phyloP scores from a whole-genome alignment of 2,329 filamentous ascomycete species.

The Ophidiomyces ophidiicola region DNA sequence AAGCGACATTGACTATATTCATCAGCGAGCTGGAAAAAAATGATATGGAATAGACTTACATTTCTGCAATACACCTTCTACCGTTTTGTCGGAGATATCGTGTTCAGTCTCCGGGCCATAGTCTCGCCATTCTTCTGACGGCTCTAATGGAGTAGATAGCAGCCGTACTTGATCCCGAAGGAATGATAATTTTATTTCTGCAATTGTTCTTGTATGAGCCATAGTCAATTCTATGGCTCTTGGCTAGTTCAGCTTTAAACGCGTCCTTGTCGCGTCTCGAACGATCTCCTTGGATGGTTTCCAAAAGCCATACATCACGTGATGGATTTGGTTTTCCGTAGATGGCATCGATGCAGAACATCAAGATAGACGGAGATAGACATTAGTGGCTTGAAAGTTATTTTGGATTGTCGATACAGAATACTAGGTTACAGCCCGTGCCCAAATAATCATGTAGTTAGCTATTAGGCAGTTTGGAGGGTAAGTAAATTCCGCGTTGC shows the following conservation, averaged over 20 bases:
- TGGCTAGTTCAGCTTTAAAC: not conserved
- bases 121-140: constrained; percentile 37
- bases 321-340: no score
- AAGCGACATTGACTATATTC: constrained; percentile 39
- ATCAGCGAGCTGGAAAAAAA: no score
- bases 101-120: constrained; percentile 26
- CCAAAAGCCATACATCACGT: no score
- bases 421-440: no score
- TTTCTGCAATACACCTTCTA: constrained; percentile 42
- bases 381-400: no score
- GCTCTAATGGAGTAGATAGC: constrained; percentile 38
- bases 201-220: constrained; percentile 35
- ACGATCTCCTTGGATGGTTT: no score
- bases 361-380: no score
- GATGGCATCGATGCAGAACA: no score
- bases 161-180: constrained; percentile 41
- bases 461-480: no score
- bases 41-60: constrained; percentile 24
- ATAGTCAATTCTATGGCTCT: constrained; percentile 21
- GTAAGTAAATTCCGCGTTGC: not conserved
- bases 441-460: no score
- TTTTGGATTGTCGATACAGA: no score
- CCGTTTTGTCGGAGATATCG: constrained; percentile 37
- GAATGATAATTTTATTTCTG: constrained; percentile 41
- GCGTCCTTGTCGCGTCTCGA: not conserved